These are phyloP conservation scores for Hericium coralloides DNA, from an alignment of 768 basidiomycete species.

Conservation along the genomic window DNA sequence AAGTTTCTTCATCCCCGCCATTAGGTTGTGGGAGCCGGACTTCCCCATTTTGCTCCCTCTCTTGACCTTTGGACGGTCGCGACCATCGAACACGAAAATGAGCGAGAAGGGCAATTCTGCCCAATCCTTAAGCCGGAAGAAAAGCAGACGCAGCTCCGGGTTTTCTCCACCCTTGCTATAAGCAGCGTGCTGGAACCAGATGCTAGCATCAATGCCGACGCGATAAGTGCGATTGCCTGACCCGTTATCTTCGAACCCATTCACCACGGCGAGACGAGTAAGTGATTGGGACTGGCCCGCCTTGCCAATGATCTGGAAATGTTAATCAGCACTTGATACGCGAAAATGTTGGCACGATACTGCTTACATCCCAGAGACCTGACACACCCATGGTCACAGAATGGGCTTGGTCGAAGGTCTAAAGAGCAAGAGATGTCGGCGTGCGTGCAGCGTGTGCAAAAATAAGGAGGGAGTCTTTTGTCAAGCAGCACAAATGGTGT, in stretches of 20 bases:
- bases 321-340: slow-evolving; percentile 15
- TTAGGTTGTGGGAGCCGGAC: slow-evolving; percentile 45
- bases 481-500: too few relatives aligned
- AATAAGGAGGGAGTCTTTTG: too few relatives aligned
- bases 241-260: slow-evolving; percentile 63
- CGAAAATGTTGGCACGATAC: slow-evolving; percentile 8
- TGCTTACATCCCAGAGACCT: slow-evolving; percentile 1
- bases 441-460: too few relatives aligned
- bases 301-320: slow-evolving; percentile 51
- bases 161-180: slow-evolving; percentile 77
- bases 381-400: not conserved
- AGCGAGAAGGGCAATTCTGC: slow-evolving; percentile 73
- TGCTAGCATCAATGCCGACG: slow-evolving; percentile 75
- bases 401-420: too few relatives aligned
- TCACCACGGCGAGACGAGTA: slow-evolving; percentile 60
- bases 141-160: slow-evolving; percentile 70
- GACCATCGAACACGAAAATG: slow-evolving; percentile 88
- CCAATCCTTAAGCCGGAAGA: slow-evolving; percentile 78
- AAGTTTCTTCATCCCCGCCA: slow-evolving; percentile 65
- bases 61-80: slow-evolving; percentile 70
- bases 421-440: too few relatives aligned
- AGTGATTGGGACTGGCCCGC: slow-evolving; percentile 64
- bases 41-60: slow-evolving; percentile 60
- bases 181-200: slow-evolving; percentile 73
- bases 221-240: slow-evolving; percentile 61